Evolutionary conservation across 75 land plant species (phyloP).

Genomic region (Azolla pinnata): DNA sequence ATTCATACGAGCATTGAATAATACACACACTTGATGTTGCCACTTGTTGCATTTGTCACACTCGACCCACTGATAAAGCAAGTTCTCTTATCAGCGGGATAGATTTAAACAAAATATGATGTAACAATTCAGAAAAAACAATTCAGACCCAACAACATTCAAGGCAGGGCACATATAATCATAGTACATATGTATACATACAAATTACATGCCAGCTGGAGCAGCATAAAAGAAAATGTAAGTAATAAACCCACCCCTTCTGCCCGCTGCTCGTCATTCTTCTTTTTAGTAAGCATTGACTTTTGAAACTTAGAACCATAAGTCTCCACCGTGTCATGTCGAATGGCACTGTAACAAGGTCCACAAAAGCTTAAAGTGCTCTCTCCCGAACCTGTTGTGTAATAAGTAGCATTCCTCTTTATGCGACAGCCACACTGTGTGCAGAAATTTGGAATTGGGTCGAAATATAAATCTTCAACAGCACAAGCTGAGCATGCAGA

Average conservation of each 20-base stretch:
- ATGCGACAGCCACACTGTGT: slow-evolving; percentile 87
- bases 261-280: slow-evolving; percentile 91
- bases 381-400: slow-evolving; percentile 68
- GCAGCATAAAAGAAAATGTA: background rate
- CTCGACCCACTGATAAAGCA: slow-evolving; percentile 79
- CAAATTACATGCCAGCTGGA: background rate
- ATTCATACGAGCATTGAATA: slow-evolving; percentile 85
- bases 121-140: no score
- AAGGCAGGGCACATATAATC: no score
- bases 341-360: slow-evolving; percentile 82
- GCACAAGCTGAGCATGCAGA: slow-evolving; percentile 90
- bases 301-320: slow-evolving; percentile 59
- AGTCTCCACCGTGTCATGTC: slow-evolving; percentile 57
- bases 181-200: background rate
- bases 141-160: no score
- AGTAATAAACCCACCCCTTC: slow-evolving; percentile 57
- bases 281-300: slow-evolving; percentile 67
- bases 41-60: slow-evolving; percentile 91
- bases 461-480: slow-evolving; percentile 85
- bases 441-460: slow-evolving; percentile 97
- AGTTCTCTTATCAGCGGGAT: background rate
- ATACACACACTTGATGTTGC: slow-evolving; percentile 96
- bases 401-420: slow-evolving; percentile 76
- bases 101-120: background rate
- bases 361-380: slow-evolving; percentile 77